Evolutionary conservation across 108 stramenopile genomes (phyloP), one percentile per base, ranked within the genome.

Genomic region (Parietichytrium sp.): DNA sequence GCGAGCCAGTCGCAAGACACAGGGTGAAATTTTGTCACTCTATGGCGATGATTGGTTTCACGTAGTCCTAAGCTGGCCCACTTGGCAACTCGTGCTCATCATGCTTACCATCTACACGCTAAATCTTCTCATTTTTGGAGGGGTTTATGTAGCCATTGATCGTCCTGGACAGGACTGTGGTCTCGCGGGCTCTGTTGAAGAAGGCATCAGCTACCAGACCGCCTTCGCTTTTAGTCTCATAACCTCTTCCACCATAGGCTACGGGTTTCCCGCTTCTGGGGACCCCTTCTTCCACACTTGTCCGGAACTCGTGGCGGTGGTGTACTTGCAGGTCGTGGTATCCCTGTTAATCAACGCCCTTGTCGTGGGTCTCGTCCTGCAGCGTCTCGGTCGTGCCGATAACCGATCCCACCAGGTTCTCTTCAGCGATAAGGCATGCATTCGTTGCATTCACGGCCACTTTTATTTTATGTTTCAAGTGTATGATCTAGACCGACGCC

Each of bases 321-420:
- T 72, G 23, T 72, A 72, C 42, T 25, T 94, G 4, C 92, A 92
- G 79, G 29, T 91, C 30, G 52, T 85, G 3, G 92, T 93, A 6
- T 92, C 88, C 27, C 91, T 94, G 92, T 81, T 93, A 52, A 91
- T 92, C 80, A 92, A 93, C 61, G 92, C 93, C 3, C 92, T 93
- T 78, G 53, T 94, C 47, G 81, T 93, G 18, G 86, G 91, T n/a
- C 92, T 94, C 54, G 85, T 95, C 50, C 92, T 89, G 81, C 84
- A 88, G 2, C 47, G 88, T 12, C 50, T 94, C 50, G 54, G 88
- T 4, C 87, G 91, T 33, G 79, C 87, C 47, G 92, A 92, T 31
- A 83, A 78, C 25, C 87, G 94, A 51, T 87, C 85, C 4, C 83
- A 79, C 23, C 92, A 93, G 79, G 90, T 95, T 16, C 50, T 95